Evolutionary conservation across 768 basidiomycete species (phyloP), one percentile per base, ranked within the genome.

Genomic region (Mycena galopus): DNA sequence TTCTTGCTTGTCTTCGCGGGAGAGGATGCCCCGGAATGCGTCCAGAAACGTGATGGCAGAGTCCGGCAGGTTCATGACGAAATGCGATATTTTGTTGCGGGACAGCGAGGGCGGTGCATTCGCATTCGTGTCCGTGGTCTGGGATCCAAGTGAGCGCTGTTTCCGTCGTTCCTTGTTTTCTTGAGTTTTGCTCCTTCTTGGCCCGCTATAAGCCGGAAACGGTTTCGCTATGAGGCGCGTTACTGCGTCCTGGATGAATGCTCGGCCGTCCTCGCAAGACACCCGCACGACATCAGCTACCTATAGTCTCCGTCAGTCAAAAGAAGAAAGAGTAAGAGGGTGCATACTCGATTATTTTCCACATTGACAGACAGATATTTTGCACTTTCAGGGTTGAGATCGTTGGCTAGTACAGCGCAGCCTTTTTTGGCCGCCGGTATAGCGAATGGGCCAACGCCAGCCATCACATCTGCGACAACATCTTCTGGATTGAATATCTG

Each of bases 21-120:
- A 78, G 58, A 95, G 86, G 69, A 94, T 86, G 1, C 96, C 96
- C 4, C 89, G 88, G 84, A 95, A 98, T 2, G 95, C 94, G 77
- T 94, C 94, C 62, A 99, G 86, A 83, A 99, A 98, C 39, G 89
- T 86, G 65, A 98, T 90, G 0, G 97, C 98, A 29, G 93, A 92
- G 75, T 95, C 96, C 3, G 98, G 98, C 23, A 99, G 86, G 81
- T 99, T 99, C 96, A 99, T 97, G n/a, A 98, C 93, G 78, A 95
- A 96, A 79, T 98, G 97, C 16, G 90, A 83, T 74, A 98, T 90
- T 53, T 87, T 83, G 66, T 81, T 84, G 69, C 93, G 89, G 42
- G 85, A 79, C 10, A 81, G 83, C 53, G 75, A 67, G 23, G 68
- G 74, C 39, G n/a, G n/a, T n/a, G n/a, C n/a, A n/a, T n/a, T n/a